Evolutionary conservation across 768 basidiomycete species (phyloP).

Genomic region (Rhodosporidiobolus odoratus): DNA sequence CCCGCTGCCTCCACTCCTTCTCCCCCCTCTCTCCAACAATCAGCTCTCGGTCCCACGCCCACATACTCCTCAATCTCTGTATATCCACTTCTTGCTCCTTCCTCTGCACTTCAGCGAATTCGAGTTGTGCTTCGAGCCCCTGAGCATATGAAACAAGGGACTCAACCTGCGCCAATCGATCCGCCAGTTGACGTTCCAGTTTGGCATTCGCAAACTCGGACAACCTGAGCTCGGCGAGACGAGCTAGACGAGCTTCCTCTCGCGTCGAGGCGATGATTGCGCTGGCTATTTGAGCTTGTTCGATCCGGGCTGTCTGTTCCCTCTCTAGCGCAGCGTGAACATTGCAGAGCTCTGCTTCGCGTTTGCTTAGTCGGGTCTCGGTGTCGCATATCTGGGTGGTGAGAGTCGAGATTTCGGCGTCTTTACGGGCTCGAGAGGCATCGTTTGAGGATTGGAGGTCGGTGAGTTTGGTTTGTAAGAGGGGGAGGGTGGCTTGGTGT

Average conservation of each 20-base stretch:
- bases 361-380: neutral
- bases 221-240: neutral
- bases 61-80: neutral
- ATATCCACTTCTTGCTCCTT: neutral
- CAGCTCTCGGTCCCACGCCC: constrained; percentile 12
- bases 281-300: neutral
- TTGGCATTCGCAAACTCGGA: neutral
- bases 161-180: constrained; percentile 20
- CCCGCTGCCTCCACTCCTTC: constrained; percentile 38
- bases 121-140: constrained; percentile 7
- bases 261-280: neutral
- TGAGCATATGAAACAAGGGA: constrained; percentile 16
- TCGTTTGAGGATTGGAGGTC: constrained; percentile 23
- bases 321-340: neutral
- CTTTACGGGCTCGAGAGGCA: constrained; percentile 22
- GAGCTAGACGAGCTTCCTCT: neutral
- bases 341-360: neutral
- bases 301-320: constrained; percentile 1
- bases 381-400: neutral
- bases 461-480: constrained; percentile 30
- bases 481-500: constrained; percentile 25
- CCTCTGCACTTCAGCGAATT: neutral
- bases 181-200: constrained; percentile 12
- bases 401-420: constrained; percentile 16
- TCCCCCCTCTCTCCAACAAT: neutral